Evolutionary conservation across 2,329 filamentous ascomycete species (phyloP), one percentile per base, ranked within the genome.

Genomic region (Colletotrichum echinochloae): DNA sequence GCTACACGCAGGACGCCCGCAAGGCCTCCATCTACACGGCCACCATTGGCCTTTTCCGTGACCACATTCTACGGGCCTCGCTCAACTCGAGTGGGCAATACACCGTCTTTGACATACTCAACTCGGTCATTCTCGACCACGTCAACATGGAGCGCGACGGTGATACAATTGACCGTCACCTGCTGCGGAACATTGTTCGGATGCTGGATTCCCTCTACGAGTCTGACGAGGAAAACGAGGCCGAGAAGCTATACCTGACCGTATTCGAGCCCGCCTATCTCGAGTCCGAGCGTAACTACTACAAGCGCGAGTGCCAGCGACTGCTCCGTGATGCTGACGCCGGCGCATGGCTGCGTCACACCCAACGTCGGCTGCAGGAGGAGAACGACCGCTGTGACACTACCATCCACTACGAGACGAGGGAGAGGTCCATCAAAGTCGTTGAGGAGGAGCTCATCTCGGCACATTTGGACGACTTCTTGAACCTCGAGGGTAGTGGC

Each of bases 141-240:
- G 92, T 99, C 74, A 90, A 92, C 72, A 94, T 98, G 90, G 96
- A 98, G 80, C 88, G 96, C 35, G 91, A 94, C 69, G 96, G 95
- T 35, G 94, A 98, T 75, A 88, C 94, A 18, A 95, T 98, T 71
- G 93, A 98, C 79, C 91, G 93, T 74, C 88, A 89, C 44, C 85
- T 97, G 5, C 89, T 98, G 74, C 92, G 94, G 74, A 92, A 93
- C 61, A 95, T 94, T 78, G 88, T 94, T 3, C 91, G 92, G 75
- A 98, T 99, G 94, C 86, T 99, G 7, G 95, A 97, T 78, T 90
- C 90, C 9, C 85, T 99, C 0, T 97, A 97, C 78, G 92, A 97
- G 79, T 91, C 90, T 0, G 89, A 94, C 66, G 87, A 90, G 5
- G 94, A 97, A 77, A 88, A 89, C 6, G 92, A 97, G 73, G 86